Base-by-base conservation (phyloP, 257 asterid species). In the Fraxinus excelsior region DNA sequence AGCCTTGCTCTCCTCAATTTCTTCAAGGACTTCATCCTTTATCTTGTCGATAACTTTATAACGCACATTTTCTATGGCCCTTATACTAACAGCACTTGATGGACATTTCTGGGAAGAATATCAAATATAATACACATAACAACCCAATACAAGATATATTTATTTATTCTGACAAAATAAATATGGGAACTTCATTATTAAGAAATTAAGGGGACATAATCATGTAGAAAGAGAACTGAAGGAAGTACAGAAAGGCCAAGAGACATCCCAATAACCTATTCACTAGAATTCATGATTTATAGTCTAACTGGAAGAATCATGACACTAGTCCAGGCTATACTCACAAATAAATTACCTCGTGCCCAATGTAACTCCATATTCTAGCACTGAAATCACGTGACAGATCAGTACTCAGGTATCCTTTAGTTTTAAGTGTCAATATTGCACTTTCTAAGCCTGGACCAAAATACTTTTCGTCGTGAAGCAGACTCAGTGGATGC, bases 1-100 rank as follows among this genome's bases (percentile, higher is more conserved):
- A 79, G 98, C 96, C 86, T 77, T 89, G 90, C 98, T 92, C 82
- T 95, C 99, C 85, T 95, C 99, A 82, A 95, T 89, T 86, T 95
- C 99, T 92, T 95, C 99, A 60, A 95, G 88, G 80, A 90, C 87
- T 86, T 91, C 95, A 70, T 89, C 78, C 77, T 78, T 95, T 80
- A 74, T 85, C 84, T 81, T 77, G 87, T 92, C 92, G 72, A 91
- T 87, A 70, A 95, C 99, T 88, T 85, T 89, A 86, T 87, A 95
- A 35, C 92, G 88, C 84, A 82, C 91, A 53, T 88, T 75, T 80
- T 92, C 99, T 73, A 92, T 95, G 79, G 97, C 92, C 72, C 99
- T 90, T 80, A 92, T 84, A 80, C 86, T 88, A n/a, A 95, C 89
- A 75, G 81, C 74, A 64, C 80, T 81, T 79, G 95, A 88, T 6